phyloP scores from a whole-genome alignment of 306 rosid genomes.

The Prosopis cineraria region DNA sequence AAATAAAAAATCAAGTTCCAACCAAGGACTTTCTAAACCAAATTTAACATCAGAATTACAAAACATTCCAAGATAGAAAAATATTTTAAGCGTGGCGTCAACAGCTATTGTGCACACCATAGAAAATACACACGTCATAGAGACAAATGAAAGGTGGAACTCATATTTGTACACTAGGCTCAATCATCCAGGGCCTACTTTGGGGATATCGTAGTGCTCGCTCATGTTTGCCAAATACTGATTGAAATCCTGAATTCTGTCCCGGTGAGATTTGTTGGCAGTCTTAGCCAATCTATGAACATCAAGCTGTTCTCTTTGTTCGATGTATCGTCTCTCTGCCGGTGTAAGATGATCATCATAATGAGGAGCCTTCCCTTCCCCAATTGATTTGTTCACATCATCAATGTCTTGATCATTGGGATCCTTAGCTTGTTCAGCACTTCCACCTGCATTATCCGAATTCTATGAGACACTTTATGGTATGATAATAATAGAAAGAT shows the following conservation, averaged over 20 bases:
- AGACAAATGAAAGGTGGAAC: conserved; percentile 19
- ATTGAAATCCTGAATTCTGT: conserved; percentile 93
- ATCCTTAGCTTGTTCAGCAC: conserved; percentile 47
- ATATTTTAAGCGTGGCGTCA: neutral
- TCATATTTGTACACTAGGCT: neutral
- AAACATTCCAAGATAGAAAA: conserved; percentile 6
- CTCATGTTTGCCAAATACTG: conserved; percentile 98
- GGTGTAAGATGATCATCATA: conserved; percentile 82
- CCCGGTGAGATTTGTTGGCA: conserved; percentile 90
- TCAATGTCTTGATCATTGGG: conserved; percentile 57
- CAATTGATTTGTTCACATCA: conserved; percentile 43
- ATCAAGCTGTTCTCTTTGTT: conserved; percentile 87
- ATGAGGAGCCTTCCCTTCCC: conserved; percentile 60
- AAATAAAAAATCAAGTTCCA: neutral
- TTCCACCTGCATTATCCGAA: conserved; percentile 54
- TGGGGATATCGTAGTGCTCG: conserved; percentile 98
- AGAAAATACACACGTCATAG: conserved; percentile 22
- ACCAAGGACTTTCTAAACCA: neutral
- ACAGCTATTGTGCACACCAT: conserved; percentile 6
- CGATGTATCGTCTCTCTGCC: conserved; percentile 88
- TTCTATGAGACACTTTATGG: neutral
- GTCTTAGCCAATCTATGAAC: conserved; percentile 79
- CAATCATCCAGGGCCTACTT: conserved; percentile 89
- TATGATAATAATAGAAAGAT: neutral
- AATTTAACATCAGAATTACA: conserved; percentile 22